Evolutionary conservation across 768 basidiomycete species (phyloP).

Genomic region (Ramaria sp.): DNA sequence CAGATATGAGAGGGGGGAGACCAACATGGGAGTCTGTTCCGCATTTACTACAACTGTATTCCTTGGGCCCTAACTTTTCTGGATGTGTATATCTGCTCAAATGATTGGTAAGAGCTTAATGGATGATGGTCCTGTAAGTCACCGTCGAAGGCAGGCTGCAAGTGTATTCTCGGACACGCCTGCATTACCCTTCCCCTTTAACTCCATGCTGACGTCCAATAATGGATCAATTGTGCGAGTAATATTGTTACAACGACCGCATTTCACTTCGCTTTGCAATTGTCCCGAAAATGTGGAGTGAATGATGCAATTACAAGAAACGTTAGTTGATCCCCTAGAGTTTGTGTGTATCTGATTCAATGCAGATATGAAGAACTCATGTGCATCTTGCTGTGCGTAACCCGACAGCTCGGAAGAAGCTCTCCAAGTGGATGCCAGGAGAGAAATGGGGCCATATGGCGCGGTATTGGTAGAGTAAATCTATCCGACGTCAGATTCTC

Average conservation of each 20-base stretch:
- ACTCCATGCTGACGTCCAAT: constrained; percentile 82
- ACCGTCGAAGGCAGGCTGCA: constrained; percentile 67
- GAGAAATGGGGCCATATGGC: constrained; percentile 73
- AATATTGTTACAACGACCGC: constrained; percentile 71
- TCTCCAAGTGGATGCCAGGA: constrained; percentile 80
- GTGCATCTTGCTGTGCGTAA: constrained; percentile 91
- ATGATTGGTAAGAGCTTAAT: constrained; percentile 3
- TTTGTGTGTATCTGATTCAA: constrained; percentile 82
- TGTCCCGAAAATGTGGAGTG: constrained; percentile 85
- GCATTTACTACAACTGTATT: constrained; percentile 80
- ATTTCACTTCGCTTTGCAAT: constrained; percentile 82
- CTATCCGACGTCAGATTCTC: constrained; percentile 15
- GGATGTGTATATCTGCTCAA: constrained; percentile 64
- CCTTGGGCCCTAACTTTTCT: constrained; percentile 74
- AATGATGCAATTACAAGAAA: constrained; percentile 82
- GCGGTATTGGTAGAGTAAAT: constrained; percentile 36
- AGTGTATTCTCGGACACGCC: constrained; percentile 48
- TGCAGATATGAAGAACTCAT: constrained; percentile 76
- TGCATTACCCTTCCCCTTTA: constrained; percentile 46
- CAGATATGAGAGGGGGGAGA: constrained; percentile 8
- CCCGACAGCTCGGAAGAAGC: constrained; percentile 72
- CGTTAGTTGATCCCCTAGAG: constrained; percentile 61
- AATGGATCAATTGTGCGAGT: constrained; percentile 81
- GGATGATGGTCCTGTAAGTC: constrained; percentile 6
- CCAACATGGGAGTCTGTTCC: constrained; percentile 54